Percentiles rank a stretch among this genome's conserved stretches.
Conservation (phyloP, 257 asterid genomes). For the Linderniella brevidens region DNA sequence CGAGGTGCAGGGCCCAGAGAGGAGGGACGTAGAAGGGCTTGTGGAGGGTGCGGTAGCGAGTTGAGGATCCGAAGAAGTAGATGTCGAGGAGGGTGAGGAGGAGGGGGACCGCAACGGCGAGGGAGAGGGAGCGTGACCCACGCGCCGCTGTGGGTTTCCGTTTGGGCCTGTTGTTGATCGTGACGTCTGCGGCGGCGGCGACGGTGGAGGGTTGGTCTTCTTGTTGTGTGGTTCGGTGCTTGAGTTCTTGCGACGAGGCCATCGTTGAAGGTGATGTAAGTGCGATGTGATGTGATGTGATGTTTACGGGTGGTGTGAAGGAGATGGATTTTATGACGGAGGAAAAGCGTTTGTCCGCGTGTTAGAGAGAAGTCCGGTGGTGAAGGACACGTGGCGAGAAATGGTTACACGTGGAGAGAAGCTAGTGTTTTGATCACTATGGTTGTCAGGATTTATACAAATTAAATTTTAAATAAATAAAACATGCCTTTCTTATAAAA, state of each 20-base stretch:
- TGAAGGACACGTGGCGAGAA: slow-evolving; percentile 5
- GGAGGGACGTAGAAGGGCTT: slow-evolving; percentile 77
- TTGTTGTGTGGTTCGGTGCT: slow-evolving; percentile 27
- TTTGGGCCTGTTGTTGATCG: slow-evolving; percentile 16
- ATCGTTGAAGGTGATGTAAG: slow-evolving; percentile 8
- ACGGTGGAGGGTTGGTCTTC: not conserved
- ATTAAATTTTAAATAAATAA: too few species aligned
- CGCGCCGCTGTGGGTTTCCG: slow-evolving; percentile 35
- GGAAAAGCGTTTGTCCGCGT: not conserved
- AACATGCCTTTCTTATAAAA: too few species aligned
- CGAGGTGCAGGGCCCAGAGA: slow-evolving; percentile 65
- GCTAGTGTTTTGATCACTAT: not conserved
- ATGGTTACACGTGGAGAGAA: slow-evolving; percentile 1
- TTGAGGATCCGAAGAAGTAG: slow-evolving; percentile 42
- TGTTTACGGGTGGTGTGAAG: not conserved
- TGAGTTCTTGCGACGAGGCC: slow-evolving; percentile 36
- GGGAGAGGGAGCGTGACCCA: slow-evolving; percentile 49
- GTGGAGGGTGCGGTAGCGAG: slow-evolving; percentile 30
- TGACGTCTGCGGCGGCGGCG: slow-evolving; percentile 1
- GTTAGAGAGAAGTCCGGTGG: not conserved
- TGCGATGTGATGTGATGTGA: not conserved
- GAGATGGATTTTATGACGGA: not conserved
- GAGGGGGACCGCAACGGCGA: slow-evolving; percentile 55
- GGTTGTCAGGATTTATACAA: too few species aligned
- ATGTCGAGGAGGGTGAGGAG: slow-evolving; percentile 35